Base-by-base conservation (phyloP, 148 eudicot species). In the Cornus kousa region DNA sequence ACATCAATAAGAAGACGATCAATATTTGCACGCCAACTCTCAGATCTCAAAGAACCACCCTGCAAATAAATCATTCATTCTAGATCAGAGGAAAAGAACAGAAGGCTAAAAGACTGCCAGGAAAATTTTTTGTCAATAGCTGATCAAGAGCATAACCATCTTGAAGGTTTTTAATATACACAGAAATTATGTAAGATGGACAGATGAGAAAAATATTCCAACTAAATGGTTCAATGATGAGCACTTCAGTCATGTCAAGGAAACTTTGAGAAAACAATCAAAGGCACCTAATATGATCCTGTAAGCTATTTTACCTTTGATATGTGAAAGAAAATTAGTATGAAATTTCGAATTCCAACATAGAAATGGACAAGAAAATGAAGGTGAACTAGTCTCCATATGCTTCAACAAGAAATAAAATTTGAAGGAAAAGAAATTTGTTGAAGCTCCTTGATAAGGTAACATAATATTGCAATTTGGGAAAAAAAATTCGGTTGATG, bases 11-110 rank as follows among this genome's bases (percentile, higher is more conserved):
- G 78, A 69, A 90, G 89, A 68, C 65, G 73, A 87, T 93, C 97
- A 71, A 95, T 74, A 74, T 75, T 80, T 78, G 87, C 80, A 71
- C 95, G 87, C 97, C 97, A 91, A 37, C 85, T 86, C 74, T 93
- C 91, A 81, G 93, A 85, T 86, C 85, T 88, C 77, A 89, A 67
- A 67, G 95, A 86, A 82, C 94, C 92, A 57, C 94, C 97, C 98
- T 95, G 86, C 59, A 53, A 87, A 74, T 79, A 37, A 40, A 40
- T 37, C 23, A 23, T 12, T 74, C 77, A 50, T 53, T 5, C 22
- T 28, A 50, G 22, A 53, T 72, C 11, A 55, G 40, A 17, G 39
- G 23, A 9, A 20, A 3, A 35, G 73, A 28, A 6, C 9, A 43
- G 59, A 16, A 53, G 59, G 12, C 59, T 17, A n/a, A 62, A 62